These are phyloP conservation scores for Skeletonema tropicum DNA, from an alignment of 108 stramenopile species.

Conservation along the genomic window DNA sequence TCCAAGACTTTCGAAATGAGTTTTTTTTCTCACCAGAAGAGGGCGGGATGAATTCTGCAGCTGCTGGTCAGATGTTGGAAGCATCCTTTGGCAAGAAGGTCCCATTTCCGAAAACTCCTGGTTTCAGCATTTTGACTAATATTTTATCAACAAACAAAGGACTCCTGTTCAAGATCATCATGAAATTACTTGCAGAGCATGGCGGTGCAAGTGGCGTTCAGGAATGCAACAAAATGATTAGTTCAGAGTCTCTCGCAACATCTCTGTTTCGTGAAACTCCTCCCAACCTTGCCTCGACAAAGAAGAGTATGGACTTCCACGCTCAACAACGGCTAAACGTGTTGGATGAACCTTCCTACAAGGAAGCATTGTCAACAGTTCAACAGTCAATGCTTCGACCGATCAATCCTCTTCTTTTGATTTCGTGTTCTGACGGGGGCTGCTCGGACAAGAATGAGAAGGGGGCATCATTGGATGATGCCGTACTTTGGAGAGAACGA, in stretches of 20 bases:
- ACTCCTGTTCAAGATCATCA: slow-evolving; percentile 52
- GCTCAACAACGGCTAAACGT: slow-evolving; percentile 24
- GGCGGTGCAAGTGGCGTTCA: slow-evolving; percentile 48
- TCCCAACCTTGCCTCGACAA: slow-evolving; percentile 52
- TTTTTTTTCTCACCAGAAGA: slow-evolving; percentile 14
- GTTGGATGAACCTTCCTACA: slow-evolving; percentile 34
- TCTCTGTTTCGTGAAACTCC: slow-evolving; percentile 71
- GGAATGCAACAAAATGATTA: slow-evolving; percentile 36
- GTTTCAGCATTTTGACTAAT: slow-evolving; percentile 51
- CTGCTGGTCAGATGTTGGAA: slow-evolving; percentile 35
- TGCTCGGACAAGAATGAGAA: slow-evolving; percentile 7
- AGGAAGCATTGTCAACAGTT: slow-evolving; percentile 32
- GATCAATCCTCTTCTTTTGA: slow-evolving; percentile 39
- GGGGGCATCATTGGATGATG: slow-evolving; percentile 35
- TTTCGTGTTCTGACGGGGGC: slow-evolving; percentile 41
- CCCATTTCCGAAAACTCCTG: slow-evolving; percentile 57
- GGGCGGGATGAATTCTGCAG: background rate
- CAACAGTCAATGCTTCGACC: slow-evolving; percentile 54
- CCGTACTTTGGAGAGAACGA: slow-evolving; percentile 62
- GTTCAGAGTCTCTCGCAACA: slow-evolving; percentile 56
- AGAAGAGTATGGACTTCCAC: slow-evolving; percentile 18
- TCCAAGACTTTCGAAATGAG: slow-evolving; percentile 42
- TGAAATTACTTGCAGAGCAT: slow-evolving; percentile 46
- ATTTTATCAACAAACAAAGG: slow-evolving; percentile 57
- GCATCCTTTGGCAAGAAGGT: slow-evolving; percentile 34